These are phyloP conservation scores for Cercospora beticola DNA, from an alignment of 2,329 filamentous ascomycete species.

Conservation along the genomic window DNA sequence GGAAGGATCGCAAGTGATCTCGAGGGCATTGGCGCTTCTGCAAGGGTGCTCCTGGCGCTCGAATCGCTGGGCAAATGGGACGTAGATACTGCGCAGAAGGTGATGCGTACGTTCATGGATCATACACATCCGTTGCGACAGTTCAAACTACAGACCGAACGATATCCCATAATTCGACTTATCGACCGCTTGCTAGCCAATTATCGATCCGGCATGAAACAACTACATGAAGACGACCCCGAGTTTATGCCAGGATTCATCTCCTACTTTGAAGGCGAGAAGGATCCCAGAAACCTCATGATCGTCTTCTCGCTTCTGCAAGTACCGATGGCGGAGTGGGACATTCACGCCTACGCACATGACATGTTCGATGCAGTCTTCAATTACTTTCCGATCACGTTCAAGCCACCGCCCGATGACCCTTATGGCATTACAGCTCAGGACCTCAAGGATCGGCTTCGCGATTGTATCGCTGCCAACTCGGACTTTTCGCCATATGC, in stretches of 20 bases:
- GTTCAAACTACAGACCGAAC: constrained; percentile 60
- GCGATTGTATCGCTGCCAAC: constrained; percentile 64
- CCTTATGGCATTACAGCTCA: constrained; percentile 69
- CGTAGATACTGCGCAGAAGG: constrained; percentile 54
- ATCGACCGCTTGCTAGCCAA: constrained; percentile 62
- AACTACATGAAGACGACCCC: constrained; percentile 54
- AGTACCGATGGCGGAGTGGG: constrained; percentile 68
- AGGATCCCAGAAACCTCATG: constrained; percentile 69
- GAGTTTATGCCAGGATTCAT: constrained; percentile 62
- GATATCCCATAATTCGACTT: constrained; percentile 62
- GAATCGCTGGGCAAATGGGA: constrained; percentile 62
- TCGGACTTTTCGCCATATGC: constrained; percentile 64
- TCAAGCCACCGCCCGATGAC: constrained; percentile 67
- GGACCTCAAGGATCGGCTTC: constrained; percentile 63
- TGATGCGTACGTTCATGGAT: constrained; percentile 51
- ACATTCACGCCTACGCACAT: constrained; percentile 60
- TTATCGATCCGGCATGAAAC: constrained; percentile 57
- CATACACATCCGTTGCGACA: constrained; percentile 60
- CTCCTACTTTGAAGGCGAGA: constrained; percentile 66
- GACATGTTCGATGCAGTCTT: constrained; percentile 67
- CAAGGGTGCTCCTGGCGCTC: constrained; percentile 59
- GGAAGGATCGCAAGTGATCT: constrained; percentile 61
- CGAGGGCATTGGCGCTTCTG: constrained; percentile 56
- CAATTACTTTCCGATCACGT: constrained; percentile 72
- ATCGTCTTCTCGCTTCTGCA: constrained; percentile 66